These are phyloP conservation scores for Mycena sanguinolenta DNA, from an alignment of 768 basidiomycete species.

Conservation along the genomic window DNA sequence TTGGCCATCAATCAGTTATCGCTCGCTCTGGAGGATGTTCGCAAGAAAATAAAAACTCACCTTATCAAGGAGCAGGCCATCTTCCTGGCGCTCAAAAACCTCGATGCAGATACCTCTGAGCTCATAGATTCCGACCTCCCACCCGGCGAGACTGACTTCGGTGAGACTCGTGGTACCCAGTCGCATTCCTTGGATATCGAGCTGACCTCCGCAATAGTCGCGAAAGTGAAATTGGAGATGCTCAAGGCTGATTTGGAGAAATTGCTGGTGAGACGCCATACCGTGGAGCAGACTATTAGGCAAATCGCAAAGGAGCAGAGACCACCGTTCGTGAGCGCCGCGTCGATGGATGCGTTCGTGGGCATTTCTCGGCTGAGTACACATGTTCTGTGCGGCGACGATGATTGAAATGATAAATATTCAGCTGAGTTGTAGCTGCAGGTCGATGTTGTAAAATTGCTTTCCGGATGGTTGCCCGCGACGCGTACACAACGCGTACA, in stretches of 20 bases:
- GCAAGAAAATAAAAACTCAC: conserved; percentile 42
- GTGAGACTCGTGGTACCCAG: neutral
- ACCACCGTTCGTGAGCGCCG: conserved; percentile 70
- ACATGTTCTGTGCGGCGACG: conserved; percentile 42
- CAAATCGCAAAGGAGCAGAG: conserved; percentile 65
- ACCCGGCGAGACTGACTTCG: conserved; percentile 2
- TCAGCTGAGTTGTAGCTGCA: too few relatives aligned
- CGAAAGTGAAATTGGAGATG: conserved; percentile 42
- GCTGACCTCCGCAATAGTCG: too few relatives aligned
- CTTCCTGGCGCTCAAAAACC: too few relatives aligned
- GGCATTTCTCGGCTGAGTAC: conserved; percentile 61
- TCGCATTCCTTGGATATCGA: neutral
- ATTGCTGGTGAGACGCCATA: conserved; percentile 53
- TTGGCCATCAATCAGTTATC: conserved; percentile 39
- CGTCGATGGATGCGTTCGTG: conserved; percentile 66
- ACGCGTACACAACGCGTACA: too few relatives aligned
- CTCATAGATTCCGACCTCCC: conserved; percentile 14
- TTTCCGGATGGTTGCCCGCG: too few relatives aligned
- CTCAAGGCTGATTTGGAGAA: conserved; percentile 51
- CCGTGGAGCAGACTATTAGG: conserved; percentile 58
- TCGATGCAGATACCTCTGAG: too few relatives aligned
- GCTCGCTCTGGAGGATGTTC: conserved; percentile 45
- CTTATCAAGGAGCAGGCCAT: conserved; percentile 9
- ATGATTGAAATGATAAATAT: too few relatives aligned
- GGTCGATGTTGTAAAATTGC: too few relatives aligned